Evolutionary conservation across 192 early-diverging fungal genomes (phyloP), one percentile per base, ranked within the genome.

Genomic region (Coemansia sp.): DNA sequence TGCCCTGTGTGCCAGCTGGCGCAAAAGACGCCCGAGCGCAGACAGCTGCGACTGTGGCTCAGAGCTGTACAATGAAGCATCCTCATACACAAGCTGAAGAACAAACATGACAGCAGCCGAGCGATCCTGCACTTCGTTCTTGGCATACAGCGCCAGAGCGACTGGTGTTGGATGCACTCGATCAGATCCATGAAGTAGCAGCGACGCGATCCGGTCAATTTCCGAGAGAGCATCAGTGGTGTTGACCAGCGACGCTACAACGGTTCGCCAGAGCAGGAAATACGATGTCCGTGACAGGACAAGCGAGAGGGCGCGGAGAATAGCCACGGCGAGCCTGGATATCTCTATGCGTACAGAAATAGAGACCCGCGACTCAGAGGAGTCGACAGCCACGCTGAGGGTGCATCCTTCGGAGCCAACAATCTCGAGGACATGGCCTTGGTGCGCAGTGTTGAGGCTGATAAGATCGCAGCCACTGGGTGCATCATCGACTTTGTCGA

Each of bases 51-150:
- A 20, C 11, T 25, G 50, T 17, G 70, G 30, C 42, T 79, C 70
- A 7, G 41, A 50, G 11, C 42, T 62, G 61, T 62, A 56, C 28
- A 79, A 34, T 0, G 62, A 30, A 1, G 75, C 62, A 37, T 79
- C 75, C 28, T 79, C 70, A 13, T 66, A 66, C 15, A 79, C 75
- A 30, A 79, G 62, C 28, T 48, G 66, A 22, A 79, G 70, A 2
- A 59, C 70, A 62, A 56, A 79, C 48, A 79, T 22, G 10, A 59
- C 75, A 2, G 75, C 75, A 1, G 61, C 31, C 2, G 70, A 61
- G 11, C 75, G 61, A 15, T 68, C 60, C 14, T 62, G 54, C 22
- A 79, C 45, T 59, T 79, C 75, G 4, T 59, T 54, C 15, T 50
- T 64, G 15, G 55, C 66, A 17, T 63, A 62, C 13, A 62, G 47